Conservation (phyloP, 169 alveolate genomes). For the Plasmodium yoelii region DNA sequence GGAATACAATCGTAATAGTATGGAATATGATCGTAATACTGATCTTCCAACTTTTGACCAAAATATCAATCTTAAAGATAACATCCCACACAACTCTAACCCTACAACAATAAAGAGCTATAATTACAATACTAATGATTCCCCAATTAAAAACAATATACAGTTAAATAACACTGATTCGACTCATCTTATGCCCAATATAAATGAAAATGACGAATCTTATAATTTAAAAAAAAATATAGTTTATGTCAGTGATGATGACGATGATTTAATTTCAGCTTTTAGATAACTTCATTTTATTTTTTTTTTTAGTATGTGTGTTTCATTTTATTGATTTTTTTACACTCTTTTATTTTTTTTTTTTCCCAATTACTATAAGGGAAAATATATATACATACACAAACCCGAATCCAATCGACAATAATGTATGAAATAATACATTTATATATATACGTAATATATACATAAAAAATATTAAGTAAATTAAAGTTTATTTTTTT, state of each 20-base stretch:
- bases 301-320: conserved; percentile 8
- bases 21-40: background rate
- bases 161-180: background rate
- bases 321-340: conserved; percentile 5
- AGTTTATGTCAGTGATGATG: conserved; percentile 67
- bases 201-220: conserved; percentile 17
- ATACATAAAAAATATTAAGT: background rate
- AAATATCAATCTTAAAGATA: background rate
- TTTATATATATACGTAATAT: background rate
- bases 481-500: background rate
- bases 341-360: background rate
- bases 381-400: background rate
- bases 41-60: background rate
- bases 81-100: background rate
- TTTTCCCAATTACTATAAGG: background rate
- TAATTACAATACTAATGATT: background rate
- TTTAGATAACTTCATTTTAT: conserved; percentile 32
- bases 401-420: too few relatives aligned
- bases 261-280: conserved; percentile 70
- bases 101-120: background rate
- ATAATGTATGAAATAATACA: too few relatives aligned
- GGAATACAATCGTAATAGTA: background rate
- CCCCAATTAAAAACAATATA: background rate
- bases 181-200: background rate
- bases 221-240: conserved; percentile 28